phyloP scores from a whole-genome alignment of 2,329 filamentous ascomycete genomes.

The Fonsecaea erecta region DNA sequence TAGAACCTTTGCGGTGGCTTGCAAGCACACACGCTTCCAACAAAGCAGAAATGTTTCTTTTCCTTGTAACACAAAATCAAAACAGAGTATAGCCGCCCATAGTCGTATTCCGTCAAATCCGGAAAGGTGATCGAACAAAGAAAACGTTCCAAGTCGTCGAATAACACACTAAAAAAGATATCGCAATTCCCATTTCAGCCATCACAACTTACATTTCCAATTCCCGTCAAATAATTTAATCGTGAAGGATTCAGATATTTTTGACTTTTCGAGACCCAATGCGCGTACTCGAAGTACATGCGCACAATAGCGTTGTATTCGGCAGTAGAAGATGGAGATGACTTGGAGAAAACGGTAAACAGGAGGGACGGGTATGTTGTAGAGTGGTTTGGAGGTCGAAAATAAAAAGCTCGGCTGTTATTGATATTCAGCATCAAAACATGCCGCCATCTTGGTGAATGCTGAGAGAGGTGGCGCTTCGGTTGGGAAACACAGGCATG shows the following conservation, averaged over 20 bases:
- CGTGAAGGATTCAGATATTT: background rate
- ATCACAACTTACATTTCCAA: slow-evolving; percentile 4
- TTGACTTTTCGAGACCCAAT: background rate
- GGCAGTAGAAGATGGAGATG: background rate
- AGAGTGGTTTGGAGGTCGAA: background rate
- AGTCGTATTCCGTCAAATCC: slow-evolving; percentile 8
- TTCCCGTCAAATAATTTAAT: background rate
- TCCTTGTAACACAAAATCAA: background rate
- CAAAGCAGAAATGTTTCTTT: slow-evolving; percentile 8
- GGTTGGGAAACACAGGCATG: slow-evolving; percentile 36
- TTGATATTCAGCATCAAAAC: slow-evolving; percentile 27
- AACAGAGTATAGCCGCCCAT: slow-evolving; percentile 15
- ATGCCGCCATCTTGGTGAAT: slow-evolving; percentile 35
- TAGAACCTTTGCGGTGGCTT: background rate
- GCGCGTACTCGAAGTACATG: background rate
- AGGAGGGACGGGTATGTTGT: background rate
- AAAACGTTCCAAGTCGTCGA: slow-evolving; percentile 15
- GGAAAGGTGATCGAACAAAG: background rate
- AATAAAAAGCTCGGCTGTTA: background rate
- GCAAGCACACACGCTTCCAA: background rate
- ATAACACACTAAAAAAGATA: slow-evolving; percentile 4
- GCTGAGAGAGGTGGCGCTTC: slow-evolving; percentile 35
- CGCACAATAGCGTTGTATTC: background rate
- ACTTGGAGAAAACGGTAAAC: background rate
- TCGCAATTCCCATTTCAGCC: slow-evolving; percentile 6